A percentile compares a stretch with the other conserved stretches of the same genome.
These are phyloP conservation scores for Dendrobium catenatum DNA, from an alignment of 106 monocot genomes.

Conservation along the genomic window DNA sequence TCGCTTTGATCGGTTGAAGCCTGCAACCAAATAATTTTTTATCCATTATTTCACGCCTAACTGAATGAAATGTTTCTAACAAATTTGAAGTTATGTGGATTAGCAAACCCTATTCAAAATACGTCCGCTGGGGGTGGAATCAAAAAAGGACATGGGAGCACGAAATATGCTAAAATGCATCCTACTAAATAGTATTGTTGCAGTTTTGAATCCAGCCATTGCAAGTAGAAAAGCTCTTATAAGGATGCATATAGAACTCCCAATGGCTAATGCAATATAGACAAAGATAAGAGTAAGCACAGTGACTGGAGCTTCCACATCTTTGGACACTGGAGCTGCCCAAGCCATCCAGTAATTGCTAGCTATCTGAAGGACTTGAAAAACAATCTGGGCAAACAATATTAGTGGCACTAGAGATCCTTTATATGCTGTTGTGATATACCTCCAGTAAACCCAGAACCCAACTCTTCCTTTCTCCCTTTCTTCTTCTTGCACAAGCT, in stretches of 20 bases:
- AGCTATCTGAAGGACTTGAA: constrained; percentile 68
- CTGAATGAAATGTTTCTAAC: not conserved
- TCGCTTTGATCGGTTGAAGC: constrained; percentile 83
- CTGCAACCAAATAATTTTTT: constrained; percentile 21
- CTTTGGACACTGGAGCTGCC: constrained; percentile 52
- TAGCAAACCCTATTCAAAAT: constrained; percentile 72
- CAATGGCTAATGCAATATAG: constrained; percentile 67
- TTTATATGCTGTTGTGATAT: constrained; percentile 66
- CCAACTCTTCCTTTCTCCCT: constrained; percentile 94
- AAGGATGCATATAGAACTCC: constrained; percentile 60
- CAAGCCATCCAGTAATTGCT: constrained; percentile 39
- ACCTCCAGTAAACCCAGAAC: constrained; percentile 86
- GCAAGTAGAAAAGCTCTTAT: constrained; percentile 49
- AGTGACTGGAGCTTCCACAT: constrained; percentile 49
- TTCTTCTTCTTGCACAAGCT: constrained; percentile 88
- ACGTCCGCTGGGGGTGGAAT: constrained; percentile 85
- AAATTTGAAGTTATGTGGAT: not conserved
- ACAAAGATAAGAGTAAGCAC: constrained; percentile 42
- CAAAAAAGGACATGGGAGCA: constrained; percentile 92
- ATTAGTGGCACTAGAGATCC: constrained; percentile 71
- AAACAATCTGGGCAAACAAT: constrained; percentile 60
- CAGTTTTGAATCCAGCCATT: constrained; percentile 66
- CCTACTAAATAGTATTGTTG: constrained; percentile 64
- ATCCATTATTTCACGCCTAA: not conserved
- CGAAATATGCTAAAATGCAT: constrained; percentile 30